These are phyloP conservation scores for Pyrrhoderma lamaoense DNA, from an alignment of 1,284 basidiomycete genomes.

Conservation along the genomic window DNA sequence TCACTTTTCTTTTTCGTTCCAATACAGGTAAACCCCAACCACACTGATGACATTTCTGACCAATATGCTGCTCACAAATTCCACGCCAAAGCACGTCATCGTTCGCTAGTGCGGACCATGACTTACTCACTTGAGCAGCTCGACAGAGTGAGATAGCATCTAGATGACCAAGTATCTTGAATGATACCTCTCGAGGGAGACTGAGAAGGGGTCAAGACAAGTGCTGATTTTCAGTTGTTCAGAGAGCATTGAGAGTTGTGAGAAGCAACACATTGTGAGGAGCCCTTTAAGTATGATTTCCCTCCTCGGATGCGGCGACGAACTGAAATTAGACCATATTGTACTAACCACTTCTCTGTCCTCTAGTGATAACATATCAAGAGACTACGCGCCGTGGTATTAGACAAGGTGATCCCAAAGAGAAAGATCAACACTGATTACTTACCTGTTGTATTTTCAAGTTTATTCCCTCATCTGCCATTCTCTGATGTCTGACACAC, in stretches of 20 bases:
- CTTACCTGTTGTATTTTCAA: conserved; percentile 87
- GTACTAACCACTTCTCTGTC: conserved; percentile 89
- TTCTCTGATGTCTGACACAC: conserved; percentile 89
- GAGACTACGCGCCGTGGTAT: conserved; percentile 61
- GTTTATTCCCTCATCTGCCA: conserved; percentile 95
- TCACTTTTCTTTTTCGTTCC: conserved; percentile 57
- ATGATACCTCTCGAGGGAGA: conserved; percentile 88
- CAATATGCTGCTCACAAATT: conserved; percentile 99
- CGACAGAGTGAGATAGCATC: conserved; percentile 95
- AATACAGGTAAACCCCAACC: conserved; percentile 96
- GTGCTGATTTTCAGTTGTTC: conserved; percentile 89
- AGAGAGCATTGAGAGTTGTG: conserved; percentile 94
- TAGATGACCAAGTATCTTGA: conserved; percentile 88
- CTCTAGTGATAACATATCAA: conserved; percentile 85
- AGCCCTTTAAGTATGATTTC: conserved; percentile 94
- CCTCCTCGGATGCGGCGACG: conserved; percentile 84
- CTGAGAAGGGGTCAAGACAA: conserved; percentile 89
- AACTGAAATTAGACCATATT: conserved; percentile 96
- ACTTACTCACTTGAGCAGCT: conserved; percentile 86
- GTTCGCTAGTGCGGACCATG: conserved; percentile 88
- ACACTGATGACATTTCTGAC: conserved; percentile 94
- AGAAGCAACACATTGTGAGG: conserved; percentile 99
- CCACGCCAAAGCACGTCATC: conserved; percentile 94
- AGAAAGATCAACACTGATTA: conserved; percentile 11
- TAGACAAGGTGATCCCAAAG: no score